A percentile compares a stretch with the other conserved stretches of the same genome.
Evolutionary conservation across 73 alveolate genomes (phyloP).

Genomic region (Symbiodinium pilosum): DNA sequence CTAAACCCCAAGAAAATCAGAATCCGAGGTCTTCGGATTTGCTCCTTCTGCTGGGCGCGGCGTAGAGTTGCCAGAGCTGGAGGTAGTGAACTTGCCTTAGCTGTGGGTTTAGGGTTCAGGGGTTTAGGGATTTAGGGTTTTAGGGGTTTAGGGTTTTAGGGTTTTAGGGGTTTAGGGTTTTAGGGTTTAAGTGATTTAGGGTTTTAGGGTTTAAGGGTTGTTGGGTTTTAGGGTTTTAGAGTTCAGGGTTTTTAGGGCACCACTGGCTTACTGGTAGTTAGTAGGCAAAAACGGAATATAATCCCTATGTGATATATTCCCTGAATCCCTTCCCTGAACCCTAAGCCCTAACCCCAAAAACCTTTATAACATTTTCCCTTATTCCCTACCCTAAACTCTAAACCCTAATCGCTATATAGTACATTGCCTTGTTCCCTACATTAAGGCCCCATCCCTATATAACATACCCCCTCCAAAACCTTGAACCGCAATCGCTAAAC

Average conservation of each 20-base stretch:
- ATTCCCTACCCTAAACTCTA: neutral
- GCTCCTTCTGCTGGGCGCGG: slow-evolving; percentile 67
- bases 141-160: neutral
- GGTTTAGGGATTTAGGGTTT: neutral
- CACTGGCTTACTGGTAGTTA: too few relatives aligned
- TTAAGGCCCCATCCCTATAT: too few relatives aligned
- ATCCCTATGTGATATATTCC: too few relatives aligned
- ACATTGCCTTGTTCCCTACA: too few relatives aligned
- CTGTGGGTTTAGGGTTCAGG: neutral
- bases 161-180: neutral
- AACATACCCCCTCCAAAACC: neutral
- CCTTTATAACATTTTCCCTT: too few relatives aligned
- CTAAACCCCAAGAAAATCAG: too few relatives aligned
- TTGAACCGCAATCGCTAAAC: neutral
- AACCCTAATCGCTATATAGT: neutral
- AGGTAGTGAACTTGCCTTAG: slow-evolving; percentile 9
- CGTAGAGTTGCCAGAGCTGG: slow-evolving; percentile 38
- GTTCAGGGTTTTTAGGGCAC: neutral
- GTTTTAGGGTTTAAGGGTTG: neutral
- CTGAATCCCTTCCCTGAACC: too few relatives aligned
- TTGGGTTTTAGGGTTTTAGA: neutral
- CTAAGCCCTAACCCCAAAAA: too few relatives aligned
- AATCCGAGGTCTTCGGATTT: slow-evolving; percentile 35
- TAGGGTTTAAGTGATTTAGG: neutral
- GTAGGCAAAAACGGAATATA: too few relatives aligned